Base-by-base conservation (phyloP, 768 basidiomycete species). In the Russula ochroleuca region DNA sequence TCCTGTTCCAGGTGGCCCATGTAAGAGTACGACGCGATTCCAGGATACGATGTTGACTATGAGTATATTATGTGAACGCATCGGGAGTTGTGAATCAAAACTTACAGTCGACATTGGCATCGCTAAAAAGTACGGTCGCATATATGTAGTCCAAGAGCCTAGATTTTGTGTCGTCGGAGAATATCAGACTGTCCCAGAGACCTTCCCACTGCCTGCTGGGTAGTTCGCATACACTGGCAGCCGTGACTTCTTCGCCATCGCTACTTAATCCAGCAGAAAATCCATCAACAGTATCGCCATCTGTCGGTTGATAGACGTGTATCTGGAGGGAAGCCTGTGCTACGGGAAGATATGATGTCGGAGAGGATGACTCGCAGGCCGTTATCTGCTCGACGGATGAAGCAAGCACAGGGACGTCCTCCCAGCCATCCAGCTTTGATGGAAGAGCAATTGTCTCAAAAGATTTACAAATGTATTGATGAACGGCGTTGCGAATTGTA, bases 1-100 rank as follows among this genome's bases (percentile, higher is more conserved):
- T 14, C 97, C 96, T 1, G 97, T 98, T 0, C 97, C 97, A 2
- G 97, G 97, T 25, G 97, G 97, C 0, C 97, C 97, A 72, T 98
- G 95, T 15, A 99, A 78, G 9, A 99, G 78, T 1, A 98, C 90
- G 15, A 99, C 88, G 2, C 96, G 85, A 71, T 98, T 98, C 94
- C 95, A 98, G 0, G 92, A 87, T 13, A 98, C 85, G 41, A 98
- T 80, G 70, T 98, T 96, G 75, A 85, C 90, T 92, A 62, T 2
- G 55, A n/a, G 40, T 5, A n/a, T 23, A 33, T 59, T 47, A 43
- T 38, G 43, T 54, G 25, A 70, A 57, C 58, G 60, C 21, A 53
- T 50, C 23, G 52, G 1, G 52, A 59, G 37, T 19, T 33, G 37
- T 40, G 52, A 17, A 35, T 28, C 28, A 2, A 43, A 38, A 59